Evolutionary conservation across 2,329 filamentous ascomycete genomes (phyloP), one percentile per base, ranked within the genome.

Genomic region (Aspergillus hortae): DNA sequence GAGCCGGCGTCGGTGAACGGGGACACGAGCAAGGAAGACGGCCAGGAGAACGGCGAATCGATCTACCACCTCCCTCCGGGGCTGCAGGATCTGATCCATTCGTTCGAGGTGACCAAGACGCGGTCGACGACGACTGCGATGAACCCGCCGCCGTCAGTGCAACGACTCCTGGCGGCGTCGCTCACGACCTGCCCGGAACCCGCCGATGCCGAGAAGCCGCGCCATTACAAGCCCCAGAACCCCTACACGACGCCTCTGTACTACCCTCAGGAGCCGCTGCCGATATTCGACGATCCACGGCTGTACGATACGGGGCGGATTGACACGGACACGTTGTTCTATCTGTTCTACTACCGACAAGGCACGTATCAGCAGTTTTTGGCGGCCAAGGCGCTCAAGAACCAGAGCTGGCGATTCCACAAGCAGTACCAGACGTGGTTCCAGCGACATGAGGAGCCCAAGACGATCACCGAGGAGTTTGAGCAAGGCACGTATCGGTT

Each of bases 371-470:
- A 97, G 70, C 94, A 99, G 70, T 96, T 92, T 67, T 80, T 97
- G 53, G 91, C 94, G 1, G 94, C 94, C 12, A 96, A 95, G 74
- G 90, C 94, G n/a, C 77, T 99, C 48, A 99, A 99, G 76, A 89
- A 92, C 60, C 94, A 99, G 73, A 96, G 92, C 73, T 99, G 94
- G 94, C 84, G 94, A 51, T 99, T 99, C 71, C 94, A 99, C 76
- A 99, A 99, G 79, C 94, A 97, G 72, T 99, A 99, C 69, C 94
- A 96, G 73, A 99, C 94, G 1, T 99, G 94, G 94, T 99, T 99
- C 67, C 94, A 99, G 73, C 83, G 94, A 47, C 94, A 99, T 61
- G 94, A 99, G 68, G 94, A 99, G 77, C 94, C 94, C 15, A 99
- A 99, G 79, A 92, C 86, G 63, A 99, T 99, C 67, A 97, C 94